Base-by-base conservation (phyloP, 225 moss, liverwort and hornwort genomes). In the Bryum argenteum region DNA sequence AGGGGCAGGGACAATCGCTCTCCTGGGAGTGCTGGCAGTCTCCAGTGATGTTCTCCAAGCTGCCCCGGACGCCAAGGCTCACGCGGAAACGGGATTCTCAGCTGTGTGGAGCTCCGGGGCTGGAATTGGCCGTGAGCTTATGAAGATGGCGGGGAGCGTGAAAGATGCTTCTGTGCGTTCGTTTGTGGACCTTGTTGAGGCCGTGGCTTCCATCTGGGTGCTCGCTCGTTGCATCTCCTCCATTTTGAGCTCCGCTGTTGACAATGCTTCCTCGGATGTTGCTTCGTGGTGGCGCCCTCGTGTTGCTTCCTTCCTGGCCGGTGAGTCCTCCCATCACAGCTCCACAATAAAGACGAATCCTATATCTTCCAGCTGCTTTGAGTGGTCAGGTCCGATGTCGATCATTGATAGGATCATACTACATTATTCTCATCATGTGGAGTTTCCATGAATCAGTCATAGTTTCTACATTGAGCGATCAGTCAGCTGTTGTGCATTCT, bases 201-300 rank as follows among this genome's bases (percentile, higher is more conserved):
- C 88, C 58, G 70, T 82, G 58, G 78, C 82, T 42, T 84, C 96
- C 43, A 79, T 93, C 5, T 82, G 84, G 87, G 86, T 85, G 63
- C 62, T 96, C 72, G 85, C 79, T 60, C 87, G 85, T 14, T 93
- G 93, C 69, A 75, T 96, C 6, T 76, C 89, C 57, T 79, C 93
- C 42, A 85, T 93, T 55, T 70, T 96, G 51, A 77, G 84, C 9
- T 87, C 93, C 6, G 75, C 87, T 70, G 84, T 88, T 51, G 82
- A 89, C 75, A 88, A 84, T 88, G 80, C 85, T 11, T 83, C 91
- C 19, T 70, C 87, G 24, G 94, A 87, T 26, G 66, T 89, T 28
- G 84, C 80, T 69, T 83, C 91, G 41, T 98, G 92, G 98, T 89
- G 94, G 83, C 92, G 87, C 43, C 94, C 98, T 72, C 89, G 92